Evolutionary conservation across 2,329 filamentous ascomycete genomes (phyloP).

Genomic region (Pyrenophora tritici-repentis): DNA sequence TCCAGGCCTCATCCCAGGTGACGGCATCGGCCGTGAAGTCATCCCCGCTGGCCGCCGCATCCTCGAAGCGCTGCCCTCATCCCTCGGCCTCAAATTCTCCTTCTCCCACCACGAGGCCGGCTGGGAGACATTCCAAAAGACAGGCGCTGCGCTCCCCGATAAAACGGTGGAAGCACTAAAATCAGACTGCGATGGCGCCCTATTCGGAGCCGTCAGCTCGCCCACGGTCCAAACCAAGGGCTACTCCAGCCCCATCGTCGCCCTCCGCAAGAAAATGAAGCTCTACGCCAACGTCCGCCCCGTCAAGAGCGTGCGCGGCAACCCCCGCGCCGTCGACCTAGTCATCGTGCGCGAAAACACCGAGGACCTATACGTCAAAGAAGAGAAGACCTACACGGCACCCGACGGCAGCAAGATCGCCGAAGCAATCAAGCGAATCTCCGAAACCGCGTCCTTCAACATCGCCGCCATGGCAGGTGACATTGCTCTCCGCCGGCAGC

Average conservation of each 20-base stretch:
- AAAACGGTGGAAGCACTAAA: slow-evolving; percentile 87
- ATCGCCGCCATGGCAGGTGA: slow-evolving; percentile 95
- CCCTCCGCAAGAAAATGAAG: slow-evolving; percentile 90
- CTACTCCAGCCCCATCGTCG: slow-evolving; percentile 96
- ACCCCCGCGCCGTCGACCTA: slow-evolving; percentile 77
- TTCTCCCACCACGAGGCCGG: slow-evolving; percentile 93
- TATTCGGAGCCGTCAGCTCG: slow-evolving; percentile 94
- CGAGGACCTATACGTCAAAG: slow-evolving; percentile 97
- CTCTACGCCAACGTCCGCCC: slow-evolving; percentile 97
- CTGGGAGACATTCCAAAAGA: slow-evolving; percentile 90
- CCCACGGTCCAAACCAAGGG: slow-evolving; percentile 88
- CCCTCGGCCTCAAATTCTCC: slow-evolving; percentile 89
- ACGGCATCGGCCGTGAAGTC: slow-evolving; percentile 98
- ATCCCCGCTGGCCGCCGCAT: slow-evolving; percentile 90
- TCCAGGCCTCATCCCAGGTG: slow-evolving; percentile 90
- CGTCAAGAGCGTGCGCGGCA: slow-evolving; percentile 79
- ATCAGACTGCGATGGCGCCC: slow-evolving; percentile 89
- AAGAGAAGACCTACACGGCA: slow-evolving; percentile 82
- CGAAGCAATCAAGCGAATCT: slow-evolving; percentile 97
- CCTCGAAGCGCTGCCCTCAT: slow-evolving; percentile 89
- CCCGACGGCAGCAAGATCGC: slow-evolving; percentile 80
- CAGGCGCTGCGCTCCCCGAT: slow-evolving; percentile 85
- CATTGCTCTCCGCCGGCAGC: slow-evolving; percentile 85
- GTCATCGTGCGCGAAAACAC: slow-evolving; percentile 99
- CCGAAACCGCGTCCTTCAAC: slow-evolving; percentile 78